Conservation (phyloP, 2,329 filamentous ascomycete species). For the Verticillium isaacii region DNA sequence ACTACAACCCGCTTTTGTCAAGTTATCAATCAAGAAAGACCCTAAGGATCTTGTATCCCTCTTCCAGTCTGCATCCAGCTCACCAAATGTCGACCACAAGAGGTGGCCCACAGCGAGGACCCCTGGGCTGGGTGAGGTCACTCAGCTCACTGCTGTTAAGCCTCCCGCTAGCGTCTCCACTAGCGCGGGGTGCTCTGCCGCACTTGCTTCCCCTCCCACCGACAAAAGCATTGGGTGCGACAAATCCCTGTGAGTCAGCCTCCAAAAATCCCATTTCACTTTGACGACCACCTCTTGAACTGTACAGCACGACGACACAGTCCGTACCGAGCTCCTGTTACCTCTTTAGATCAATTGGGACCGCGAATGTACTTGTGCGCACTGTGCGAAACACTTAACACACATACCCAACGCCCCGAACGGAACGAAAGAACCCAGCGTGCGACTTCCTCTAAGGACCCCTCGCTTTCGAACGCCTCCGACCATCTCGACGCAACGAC, state of each 20-base stretch:
- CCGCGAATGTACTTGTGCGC: neutral
- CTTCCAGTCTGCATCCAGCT: no score
- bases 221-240: neutral
- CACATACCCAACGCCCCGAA: neutral
- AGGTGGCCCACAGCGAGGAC: neutral
- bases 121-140: neutral
- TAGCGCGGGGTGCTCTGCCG: neutral
- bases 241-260: conserved; percentile 13
- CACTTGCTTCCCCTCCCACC: neutral
- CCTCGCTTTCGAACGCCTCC: neutral
- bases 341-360: neutral
- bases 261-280: conserved; percentile 11
- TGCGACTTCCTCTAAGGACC: neutral
- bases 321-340: neutral
- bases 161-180: neutral
- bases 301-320: neutral
- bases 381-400: neutral
- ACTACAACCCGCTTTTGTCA: no score
- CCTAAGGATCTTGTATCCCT: no score
- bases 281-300: neutral
- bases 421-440: neutral
- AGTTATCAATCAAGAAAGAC: no score
- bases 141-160: neutral
- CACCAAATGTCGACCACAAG: neutral
- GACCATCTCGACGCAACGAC: neutral